phyloP scores from a whole-genome alignment of 2,329 filamentous ascomycete species.

The Graphiopsis chlorocephala region DNA sequence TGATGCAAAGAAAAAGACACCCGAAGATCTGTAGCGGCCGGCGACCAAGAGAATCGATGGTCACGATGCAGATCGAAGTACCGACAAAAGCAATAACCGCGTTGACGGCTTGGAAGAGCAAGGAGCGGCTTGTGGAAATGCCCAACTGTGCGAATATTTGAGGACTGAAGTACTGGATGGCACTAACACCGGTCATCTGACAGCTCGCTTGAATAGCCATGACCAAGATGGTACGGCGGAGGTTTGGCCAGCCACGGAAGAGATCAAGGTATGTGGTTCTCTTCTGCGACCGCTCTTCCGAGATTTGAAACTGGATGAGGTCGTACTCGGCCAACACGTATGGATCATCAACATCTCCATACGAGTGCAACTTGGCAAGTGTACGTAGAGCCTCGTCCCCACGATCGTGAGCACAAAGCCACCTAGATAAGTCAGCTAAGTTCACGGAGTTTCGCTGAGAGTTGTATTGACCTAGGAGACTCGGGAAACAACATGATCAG shows the following conservation, averaged over 20 bases:
- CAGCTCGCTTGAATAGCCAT: slow-evolving; percentile 27
- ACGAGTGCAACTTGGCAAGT: slow-evolving; percentile 25
- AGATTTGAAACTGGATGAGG: slow-evolving; percentile 25
- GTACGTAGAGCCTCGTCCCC: slow-evolving; percentile 21
- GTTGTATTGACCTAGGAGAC: slow-evolving; percentile 6
- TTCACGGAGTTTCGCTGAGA: too few relatives aligned
- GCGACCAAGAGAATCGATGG: slow-evolving; percentile 26
- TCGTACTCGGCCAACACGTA: slow-evolving; percentile 29
- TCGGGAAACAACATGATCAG: slow-evolving; percentile 26
- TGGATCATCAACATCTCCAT: slow-evolving; percentile 25
- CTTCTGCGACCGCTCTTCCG: slow-evolving; percentile 23
- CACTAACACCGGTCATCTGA: slow-evolving; percentile 32
- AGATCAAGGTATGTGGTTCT: slow-evolving; percentile 25
- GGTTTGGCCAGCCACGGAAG: slow-evolving; percentile 23
- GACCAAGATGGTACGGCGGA: slow-evolving; percentile 29
- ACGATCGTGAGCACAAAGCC: slow-evolving; percentile 25
- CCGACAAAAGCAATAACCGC: slow-evolving; percentile 25
- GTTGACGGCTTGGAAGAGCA: slow-evolving; percentile 25
- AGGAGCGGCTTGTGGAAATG: slow-evolving; percentile 20
- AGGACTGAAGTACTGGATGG: slow-evolving; percentile 32
- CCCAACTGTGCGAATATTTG: slow-evolving; percentile 28
- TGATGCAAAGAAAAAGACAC: slow-evolving; percentile 22
- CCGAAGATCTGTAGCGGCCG: slow-evolving; percentile 25
- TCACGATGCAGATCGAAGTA: slow-evolving; percentile 21
- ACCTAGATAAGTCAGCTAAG: slow-evolving; percentile 11